Conservation (phyloP, 495 filamentous ascomycete genomes). For the Xylaria venustula region DNA sequence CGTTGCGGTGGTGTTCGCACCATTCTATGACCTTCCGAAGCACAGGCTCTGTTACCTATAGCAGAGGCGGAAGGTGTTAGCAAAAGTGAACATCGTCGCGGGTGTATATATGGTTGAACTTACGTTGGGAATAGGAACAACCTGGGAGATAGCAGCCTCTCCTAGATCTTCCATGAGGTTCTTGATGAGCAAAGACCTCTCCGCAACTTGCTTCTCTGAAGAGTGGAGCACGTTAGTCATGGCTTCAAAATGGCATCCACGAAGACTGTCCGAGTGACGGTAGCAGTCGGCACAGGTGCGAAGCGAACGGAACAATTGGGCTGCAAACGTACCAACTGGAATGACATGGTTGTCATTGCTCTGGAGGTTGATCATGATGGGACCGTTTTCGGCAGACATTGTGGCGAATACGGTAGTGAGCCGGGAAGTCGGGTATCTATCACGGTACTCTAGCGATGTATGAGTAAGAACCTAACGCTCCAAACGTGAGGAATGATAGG, state of each 20-base stretch:
- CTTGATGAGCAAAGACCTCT: slow-evolving; percentile 93
- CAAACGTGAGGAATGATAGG: background rate
- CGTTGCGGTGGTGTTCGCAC: slow-evolving; percentile 90
- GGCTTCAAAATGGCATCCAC: background rate
- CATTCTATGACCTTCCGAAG: slow-evolving; percentile 95
- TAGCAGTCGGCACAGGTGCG: background rate
- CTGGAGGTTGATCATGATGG: slow-evolving; percentile 6
- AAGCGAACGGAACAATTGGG: background rate
- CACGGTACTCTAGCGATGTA: background rate
- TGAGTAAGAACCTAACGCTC: background rate
- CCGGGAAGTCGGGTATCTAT: background rate
- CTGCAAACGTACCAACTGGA: slow-evolving; percentile 28
- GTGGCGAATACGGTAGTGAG: background rate
- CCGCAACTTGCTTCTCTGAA: slow-evolving; percentile 77
- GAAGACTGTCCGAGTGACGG: background rate
- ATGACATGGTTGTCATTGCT: slow-evolving; percentile 30
- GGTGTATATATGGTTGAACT: slow-evolving; percentile 28
- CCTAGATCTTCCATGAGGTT: slow-evolving; percentile 95
- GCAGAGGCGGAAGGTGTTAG: background rate
- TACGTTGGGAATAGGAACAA: slow-evolving; percentile 87
- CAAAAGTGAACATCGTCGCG: background rate
- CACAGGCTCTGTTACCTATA: slow-evolving; percentile 86
- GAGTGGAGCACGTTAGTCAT: slow-evolving; percentile 16
- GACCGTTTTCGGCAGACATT: slow-evolving; percentile 9
- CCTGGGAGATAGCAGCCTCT: slow-evolving; percentile 59